Conservation (phyloP, 148 eudicot genomes). For the Rhododendron henanense region DNA sequence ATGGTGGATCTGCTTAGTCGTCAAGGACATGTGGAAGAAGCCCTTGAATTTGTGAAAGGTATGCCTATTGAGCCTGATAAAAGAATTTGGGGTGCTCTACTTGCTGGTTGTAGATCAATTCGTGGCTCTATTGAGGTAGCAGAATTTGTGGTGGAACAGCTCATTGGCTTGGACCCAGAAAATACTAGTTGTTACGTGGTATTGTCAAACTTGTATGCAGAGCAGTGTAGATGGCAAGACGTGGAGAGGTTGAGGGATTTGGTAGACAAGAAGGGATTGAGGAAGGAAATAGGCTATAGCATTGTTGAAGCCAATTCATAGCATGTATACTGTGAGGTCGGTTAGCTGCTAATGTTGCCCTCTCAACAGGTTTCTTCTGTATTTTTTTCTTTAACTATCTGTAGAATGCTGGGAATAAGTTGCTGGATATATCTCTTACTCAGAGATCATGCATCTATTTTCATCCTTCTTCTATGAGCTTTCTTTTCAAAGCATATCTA, state of each 20-base stretch:
- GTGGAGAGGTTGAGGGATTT: slow-evolving; percentile 45
- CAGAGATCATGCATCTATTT: not conserved
- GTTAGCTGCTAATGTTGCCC: slow-evolving; percentile 10
- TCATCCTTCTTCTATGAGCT: not conserved
- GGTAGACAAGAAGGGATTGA: slow-evolving; percentile 32
- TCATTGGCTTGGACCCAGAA: slow-evolving; percentile 47
- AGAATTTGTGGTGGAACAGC: slow-evolving; percentile 46
- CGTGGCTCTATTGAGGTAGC: slow-evolving; percentile 36
- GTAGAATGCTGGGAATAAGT: not conserved
- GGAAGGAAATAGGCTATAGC: slow-evolving; percentile 52
- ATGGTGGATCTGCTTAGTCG: slow-evolving; percentile 79
- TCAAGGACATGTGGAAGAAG: slow-evolving; percentile 56
- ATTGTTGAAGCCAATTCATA: slow-evolving; percentile 20
- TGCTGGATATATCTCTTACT: not conserved
- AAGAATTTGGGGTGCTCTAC: slow-evolving; percentile 70
- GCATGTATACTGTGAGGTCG: not conserved
- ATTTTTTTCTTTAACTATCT: not conserved
- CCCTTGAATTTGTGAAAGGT: slow-evolving; percentile 56
- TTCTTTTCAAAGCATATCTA: not conserved
- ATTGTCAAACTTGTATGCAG: slow-evolving; percentile 65
- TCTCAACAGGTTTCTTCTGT: slow-evolving; percentile 9
- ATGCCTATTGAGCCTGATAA: slow-evolving; percentile 68
- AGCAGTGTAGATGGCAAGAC: slow-evolving; percentile 63
- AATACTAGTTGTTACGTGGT: slow-evolving; percentile 48
- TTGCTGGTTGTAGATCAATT: slow-evolving; percentile 62